These are phyloP conservation scores for Fraxinus sp. DNA, from an alignment of 305 asterid genomes.

Conservation along the genomic window DNA sequence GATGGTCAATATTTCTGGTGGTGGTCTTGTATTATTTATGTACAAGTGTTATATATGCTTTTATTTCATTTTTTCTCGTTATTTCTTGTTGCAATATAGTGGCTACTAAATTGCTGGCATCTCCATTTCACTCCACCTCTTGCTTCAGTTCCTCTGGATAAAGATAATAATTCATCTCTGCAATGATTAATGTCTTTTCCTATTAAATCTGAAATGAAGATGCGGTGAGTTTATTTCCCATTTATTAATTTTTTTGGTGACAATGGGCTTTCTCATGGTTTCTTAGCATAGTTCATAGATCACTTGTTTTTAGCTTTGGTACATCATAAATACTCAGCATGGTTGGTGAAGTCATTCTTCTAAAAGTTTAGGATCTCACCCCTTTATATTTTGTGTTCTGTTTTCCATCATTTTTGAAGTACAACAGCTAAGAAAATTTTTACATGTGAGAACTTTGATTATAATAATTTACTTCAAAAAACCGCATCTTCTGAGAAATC, in stretches of 20 bases:
- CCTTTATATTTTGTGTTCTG: neutral
- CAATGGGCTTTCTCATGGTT: neutral
- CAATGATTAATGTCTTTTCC: slow-evolving; percentile 6
- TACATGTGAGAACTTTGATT: neutral
- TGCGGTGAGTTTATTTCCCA: neutral
- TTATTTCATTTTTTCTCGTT: neutral
- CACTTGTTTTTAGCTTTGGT: neutral
- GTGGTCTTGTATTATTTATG: neutral
- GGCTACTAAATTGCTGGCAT: neutral
- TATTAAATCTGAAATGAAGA: slow-evolving; percentile 2
- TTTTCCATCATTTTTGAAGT: slow-evolving; percentile 1
- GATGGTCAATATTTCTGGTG: neutral
- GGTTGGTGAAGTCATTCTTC: slow-evolving; percentile 1
- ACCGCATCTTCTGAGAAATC: neutral
- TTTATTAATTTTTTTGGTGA: neutral
- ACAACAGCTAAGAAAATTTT: neutral
- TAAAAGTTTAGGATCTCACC: neutral
- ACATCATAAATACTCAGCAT: neutral
- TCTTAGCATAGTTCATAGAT: neutral
- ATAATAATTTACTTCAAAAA: slow-evolving; percentile 10
- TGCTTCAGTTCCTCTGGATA: slow-evolving; percentile 3
- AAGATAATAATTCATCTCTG: neutral
- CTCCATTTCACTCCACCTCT: slow-evolving; percentile 9
- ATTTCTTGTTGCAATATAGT: slow-evolving; percentile 10
- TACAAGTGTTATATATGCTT: neutral